Evolutionary conservation across 2,329 filamentous ascomycete species (phyloP), one percentile per base, ranked within the genome.

Genomic region (Penicillium digitatum): DNA sequence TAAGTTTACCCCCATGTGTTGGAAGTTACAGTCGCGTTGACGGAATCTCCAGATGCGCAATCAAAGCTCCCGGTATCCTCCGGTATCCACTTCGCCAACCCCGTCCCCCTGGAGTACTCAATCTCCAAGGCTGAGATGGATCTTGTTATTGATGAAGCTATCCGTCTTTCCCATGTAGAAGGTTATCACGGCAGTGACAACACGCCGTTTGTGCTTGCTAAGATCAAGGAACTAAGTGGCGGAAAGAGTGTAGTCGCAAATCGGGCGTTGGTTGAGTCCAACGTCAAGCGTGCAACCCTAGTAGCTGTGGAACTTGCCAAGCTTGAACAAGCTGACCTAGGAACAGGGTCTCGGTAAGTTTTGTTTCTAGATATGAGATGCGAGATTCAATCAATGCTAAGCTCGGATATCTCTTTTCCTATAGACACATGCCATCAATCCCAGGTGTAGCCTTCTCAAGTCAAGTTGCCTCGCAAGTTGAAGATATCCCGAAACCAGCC

Each of bases 1-100:
- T 86, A 72, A 72, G 82, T 76, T 16, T 8, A 43, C 48, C 43
- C 24, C 26, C 29, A 24, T 26, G 18, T 16, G 24, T n/a, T 16
- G 2, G 12, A 18, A 24, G 16, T 8, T 18, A 39, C 24, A 38
- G 18, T 5, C 29, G 9, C 52, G 16, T 31, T 40, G 26, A 54
- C 63, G 51, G 52, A 44, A 31, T 38, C 20, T 45, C 47, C 44
- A 84, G 81, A 89, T 62, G 89, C 90, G 0, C 90, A 95, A 75
- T 82, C 87, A 64, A 79, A 76, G 48, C 79, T 95, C 14, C 82
- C 82, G 5, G 82, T 96, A 31, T 82, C 86, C 57, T 90, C 89
- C 1, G 94, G 93, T 9, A 76, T 96, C 52, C 78, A 92, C 54
- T 92, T 99, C 68, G 92, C 92, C 53, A 97, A 95, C 69, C 93